Evolutionary conservation across 2,329 filamentous ascomycete genomes (phyloP), one percentile per base, ranked within the genome.

Genomic region (Alternaria sp.): DNA sequence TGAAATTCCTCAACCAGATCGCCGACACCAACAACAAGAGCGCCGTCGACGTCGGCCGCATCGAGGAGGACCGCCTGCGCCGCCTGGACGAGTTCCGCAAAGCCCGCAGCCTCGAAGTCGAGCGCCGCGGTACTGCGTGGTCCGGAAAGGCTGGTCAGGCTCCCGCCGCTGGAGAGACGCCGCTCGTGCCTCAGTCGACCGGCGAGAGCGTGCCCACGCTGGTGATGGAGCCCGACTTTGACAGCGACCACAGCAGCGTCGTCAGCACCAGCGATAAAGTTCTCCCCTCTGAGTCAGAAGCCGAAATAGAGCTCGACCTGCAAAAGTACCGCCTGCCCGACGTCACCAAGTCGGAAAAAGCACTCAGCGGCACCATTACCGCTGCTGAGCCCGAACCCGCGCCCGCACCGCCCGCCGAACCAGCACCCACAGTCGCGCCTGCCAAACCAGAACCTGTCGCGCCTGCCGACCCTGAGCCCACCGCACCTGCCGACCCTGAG

Each of bases 301-400:
- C 82, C 28, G 74, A 73, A 33, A 70, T 74, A 21, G 74, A 73
- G 54, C 70, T 74, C 53, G 91, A 93, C 80, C 90, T 87, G 60
- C 87, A 91, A 75, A 93, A 93, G 79, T 93, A 92, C 76, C 87
- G 89, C 47, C 82, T 93, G 77, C 90, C 91, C 60, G 90, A 93
- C 79, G 89, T 80, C 85, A 88, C 80, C 87, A 92, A 84, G 88
- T 88, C 80, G 86, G 88, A 77, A 90, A 63, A 63, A 46, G 61
- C 61, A 51, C 61, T 63, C 45, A 90, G 75, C 65, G 82, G 77
- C 54, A 70, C 65, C 53, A 63, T 81, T 80, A 56, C 71, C 63
- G 61, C 73, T 64, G 66, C 73, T 61, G 71, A 30, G 55, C 62
- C 43, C 58, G 61, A 61, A 90, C 75, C 66, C 82, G 73, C 58